Evolutionary conservation across 2,329 filamentous ascomycete species (phyloP), one percentile per base, ranked within the genome.

Genomic region (Metarhizium rileyi): DNA sequence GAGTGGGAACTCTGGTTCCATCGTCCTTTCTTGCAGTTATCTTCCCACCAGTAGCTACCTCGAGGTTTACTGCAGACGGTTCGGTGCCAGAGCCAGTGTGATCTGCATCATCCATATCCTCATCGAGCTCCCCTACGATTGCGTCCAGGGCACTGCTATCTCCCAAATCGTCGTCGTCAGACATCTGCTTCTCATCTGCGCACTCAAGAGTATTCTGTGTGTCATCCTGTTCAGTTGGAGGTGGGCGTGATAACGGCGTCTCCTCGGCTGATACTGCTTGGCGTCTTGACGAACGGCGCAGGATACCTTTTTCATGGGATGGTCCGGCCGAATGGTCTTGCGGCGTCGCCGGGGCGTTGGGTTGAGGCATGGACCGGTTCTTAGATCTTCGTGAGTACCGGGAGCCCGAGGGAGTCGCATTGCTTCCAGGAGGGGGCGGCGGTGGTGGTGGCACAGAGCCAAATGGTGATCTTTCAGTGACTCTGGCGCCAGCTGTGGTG

Each of bases 1-100:
- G 90, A 2, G 90, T 96, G 8, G 85, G 80, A 49, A 97, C 81
- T 52, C 87, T 77, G 3, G 88, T 94, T 5, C 91, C 91, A 63
- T 96, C 90, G 58, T 96, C 91, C 61, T 93, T 91, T 47, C 86
- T 85, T 36, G 91, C 91, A 1, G 88, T 95, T 14, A 96, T 85
- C 62, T 89, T 94, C 14, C 90, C 91, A 20, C 84, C 86, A 18
- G 86, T 83, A 36, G 84, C 90, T 40, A 96, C 81, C 66, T 97
- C 91, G 63, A 98, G 80, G 60, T 89, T 96, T 28, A 97, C 89
- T 5, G 93, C 90, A 4, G 87, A 86, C 2, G 90, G 87, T 6
- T 85, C 77, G n/a, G 78, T 74, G 16, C 50, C 30, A 10, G 59
- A 55, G n/a, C 72, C 70, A 2, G 79, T 77, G 49, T 85, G 83